Evolutionary conservation across 148 eudicot genomes (phyloP).

Genomic region (Diospyros kaki): DNA sequence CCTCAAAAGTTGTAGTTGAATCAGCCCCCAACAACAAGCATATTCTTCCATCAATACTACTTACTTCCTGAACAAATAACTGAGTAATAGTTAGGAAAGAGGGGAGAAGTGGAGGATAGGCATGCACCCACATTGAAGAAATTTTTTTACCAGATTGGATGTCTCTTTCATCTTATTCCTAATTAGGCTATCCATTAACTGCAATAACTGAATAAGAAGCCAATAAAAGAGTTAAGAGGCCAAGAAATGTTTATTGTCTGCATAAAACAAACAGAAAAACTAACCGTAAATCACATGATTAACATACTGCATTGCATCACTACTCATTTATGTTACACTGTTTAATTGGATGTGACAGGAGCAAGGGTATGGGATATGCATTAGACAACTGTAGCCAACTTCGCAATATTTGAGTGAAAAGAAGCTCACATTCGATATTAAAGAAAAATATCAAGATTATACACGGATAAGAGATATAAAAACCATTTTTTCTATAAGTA

Average conservation of each 20-base stretch:
- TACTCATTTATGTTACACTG: too few relatives aligned
- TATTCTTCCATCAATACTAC: constrained; percentile 80
- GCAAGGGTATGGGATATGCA: too few relatives aligned
- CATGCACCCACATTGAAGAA: constrained; percentile 5
- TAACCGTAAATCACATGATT: too few relatives aligned
- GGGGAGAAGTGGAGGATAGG: constrained; percentile 9
- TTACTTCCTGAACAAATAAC: constrained; percentile 58
- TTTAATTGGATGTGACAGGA: too few relatives aligned
- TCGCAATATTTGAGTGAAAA: too few relatives aligned
- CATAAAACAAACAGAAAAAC: too few relatives aligned
- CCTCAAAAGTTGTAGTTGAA: constrained; percentile 49
- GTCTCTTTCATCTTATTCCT: constrained; percentile 42
- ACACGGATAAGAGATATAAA: too few relatives aligned
- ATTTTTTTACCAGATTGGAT: constrained; percentile 44
- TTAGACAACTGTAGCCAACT: too few relatives aligned
- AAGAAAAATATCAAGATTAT: too few relatives aligned
- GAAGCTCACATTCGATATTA: too few relatives aligned
- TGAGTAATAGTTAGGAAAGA: neutral
- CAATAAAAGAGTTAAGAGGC: constrained; percentile 9
- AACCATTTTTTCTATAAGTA: too few relatives aligned
- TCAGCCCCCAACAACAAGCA: constrained; percentile 64
- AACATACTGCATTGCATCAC: too few relatives aligned
- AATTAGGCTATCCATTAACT: constrained; percentile 60
- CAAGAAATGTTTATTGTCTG: neutral
- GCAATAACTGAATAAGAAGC: constrained; percentile 52